Percentiles rank a stretch among this genome's conserved stretches.
These are phyloP conservation scores for Ustilago shanxiensis DNA, from an alignment of 1,284 basidiomycete species.

Conservation along the genomic window DNA sequence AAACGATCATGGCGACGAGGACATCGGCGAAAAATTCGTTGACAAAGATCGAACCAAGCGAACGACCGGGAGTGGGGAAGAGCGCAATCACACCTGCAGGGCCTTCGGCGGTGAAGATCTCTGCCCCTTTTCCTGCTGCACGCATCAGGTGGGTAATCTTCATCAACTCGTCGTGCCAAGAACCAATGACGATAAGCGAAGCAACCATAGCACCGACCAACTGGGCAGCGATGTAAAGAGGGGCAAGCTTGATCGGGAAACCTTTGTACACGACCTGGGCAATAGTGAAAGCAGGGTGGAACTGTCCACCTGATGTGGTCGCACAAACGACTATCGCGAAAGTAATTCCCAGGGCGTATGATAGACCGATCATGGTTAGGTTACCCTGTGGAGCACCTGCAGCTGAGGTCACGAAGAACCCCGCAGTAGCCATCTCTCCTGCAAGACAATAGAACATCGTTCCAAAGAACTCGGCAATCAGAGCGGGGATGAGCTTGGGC, in stretches of 20 bases:
- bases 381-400: slow-evolving; percentile 42
- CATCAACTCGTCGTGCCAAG: slow-evolving; percentile 54
- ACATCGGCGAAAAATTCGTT: slow-evolving; percentile 61
- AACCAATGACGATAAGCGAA: slow-evolving; percentile 50
- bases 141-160: slow-evolving; percentile 38
- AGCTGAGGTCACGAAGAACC: slow-evolving; percentile 47
- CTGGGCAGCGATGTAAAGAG: slow-evolving; percentile 57
- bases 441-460: slow-evolving; percentile 53
- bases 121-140: slow-evolving; percentile 41
- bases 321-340: slow-evolving; percentile 59
- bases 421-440: slow-evolving; percentile 56
- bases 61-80: slow-evolving; percentile 55
- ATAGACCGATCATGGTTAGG: slow-evolving; percentile 59
- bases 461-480: slow-evolving; percentile 45
- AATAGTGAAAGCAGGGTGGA: slow-evolving; percentile 58
- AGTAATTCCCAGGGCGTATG: slow-evolving; percentile 57
- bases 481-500: slow-evolving; percentile 30
- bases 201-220: slow-evolving; percentile 55
- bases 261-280: slow-evolving; percentile 62
- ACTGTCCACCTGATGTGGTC: slow-evolving; percentile 57
- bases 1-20: slow-evolving; percentile 57
- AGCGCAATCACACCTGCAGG: slow-evolving; percentile 59
- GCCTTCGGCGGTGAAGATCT: slow-evolving; percentile 54
- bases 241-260: slow-evolving; percentile 57
- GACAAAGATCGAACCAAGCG: slow-evolving; percentile 50